Percentiles rank a stretch among this genome's conserved stretches.
These are phyloP conservation scores for Acer yangbiense DNA, from an alignment of 345 rosid genomes.

Conservation along the genomic window DNA sequence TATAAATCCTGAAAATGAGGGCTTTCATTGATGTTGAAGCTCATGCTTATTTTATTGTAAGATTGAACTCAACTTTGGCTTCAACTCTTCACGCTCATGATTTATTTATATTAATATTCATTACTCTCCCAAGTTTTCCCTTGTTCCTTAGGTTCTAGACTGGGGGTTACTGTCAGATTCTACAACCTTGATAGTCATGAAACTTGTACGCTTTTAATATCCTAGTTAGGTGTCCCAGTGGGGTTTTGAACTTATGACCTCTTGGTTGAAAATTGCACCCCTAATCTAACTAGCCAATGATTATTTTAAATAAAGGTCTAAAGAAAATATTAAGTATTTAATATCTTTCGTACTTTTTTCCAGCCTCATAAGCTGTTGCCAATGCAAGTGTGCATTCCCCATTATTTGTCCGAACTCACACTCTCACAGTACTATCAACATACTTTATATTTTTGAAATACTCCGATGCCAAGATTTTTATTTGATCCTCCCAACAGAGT, in stretches of 20 bases:
- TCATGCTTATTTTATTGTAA: not conserved
- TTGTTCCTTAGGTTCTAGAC: not conserved
- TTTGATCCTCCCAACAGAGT: not conserved
- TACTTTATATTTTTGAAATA: not conserved
- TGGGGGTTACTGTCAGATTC: not conserved
- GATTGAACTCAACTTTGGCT: not conserved
- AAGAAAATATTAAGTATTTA: not conserved
- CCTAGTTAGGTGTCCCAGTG: not conserved
- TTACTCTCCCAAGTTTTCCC: not conserved
- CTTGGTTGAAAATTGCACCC: not conserved
- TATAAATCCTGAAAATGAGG: not conserved
- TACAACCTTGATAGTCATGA: not conserved
- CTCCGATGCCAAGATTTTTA: constrained; percentile 4
- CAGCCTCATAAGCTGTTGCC: not conserved
- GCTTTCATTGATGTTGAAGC: not conserved
- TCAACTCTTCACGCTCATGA: not conserved
- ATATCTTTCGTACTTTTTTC: not conserved
- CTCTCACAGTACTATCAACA: not conserved
- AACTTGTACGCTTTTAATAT: not conserved
- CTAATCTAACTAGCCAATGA: not conserved
- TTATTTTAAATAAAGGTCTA: not conserved
- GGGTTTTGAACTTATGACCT: not conserved
- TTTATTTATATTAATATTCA: too few relatives aligned
- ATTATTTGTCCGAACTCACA: not conserved
- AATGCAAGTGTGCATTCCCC: not conserved